Evolutionary conservation across 805 yeast species (phyloP).

Genomic region (Candida yuanshanica): DNA sequence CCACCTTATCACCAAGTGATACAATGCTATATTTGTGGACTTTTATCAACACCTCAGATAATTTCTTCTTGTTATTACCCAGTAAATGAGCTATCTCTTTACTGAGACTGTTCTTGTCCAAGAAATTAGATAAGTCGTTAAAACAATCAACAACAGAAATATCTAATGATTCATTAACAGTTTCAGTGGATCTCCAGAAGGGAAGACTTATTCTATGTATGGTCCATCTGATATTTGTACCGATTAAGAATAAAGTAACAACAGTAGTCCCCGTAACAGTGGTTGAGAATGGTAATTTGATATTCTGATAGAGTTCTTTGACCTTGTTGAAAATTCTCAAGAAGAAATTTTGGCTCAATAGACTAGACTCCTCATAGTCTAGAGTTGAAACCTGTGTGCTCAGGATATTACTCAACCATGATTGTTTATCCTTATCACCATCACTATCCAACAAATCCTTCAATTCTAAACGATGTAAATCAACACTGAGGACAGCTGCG

Average conservation of each 20-base stretch:
- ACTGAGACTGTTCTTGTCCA: constrained; percentile 17
- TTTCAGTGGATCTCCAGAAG: background rate
- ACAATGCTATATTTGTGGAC: constrained; percentile 26
- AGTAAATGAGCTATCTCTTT: constrained; percentile 14
- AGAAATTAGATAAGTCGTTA: constrained; percentile 7
- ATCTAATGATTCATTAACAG: background rate
- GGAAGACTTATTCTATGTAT: constrained; percentile 13
- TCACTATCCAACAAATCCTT: constrained; percentile 39
- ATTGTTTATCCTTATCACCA: constrained; percentile 1
- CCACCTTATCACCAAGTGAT: background rate
- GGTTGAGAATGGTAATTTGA: constrained; percentile 33
- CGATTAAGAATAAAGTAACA: constrained; percentile 23
- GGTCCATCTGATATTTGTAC: constrained; percentile 32
- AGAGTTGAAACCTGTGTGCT: background rate
- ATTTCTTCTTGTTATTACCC: constrained; percentile 4
- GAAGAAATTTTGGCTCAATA: background rate
- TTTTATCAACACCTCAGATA: constrained; percentile 11
- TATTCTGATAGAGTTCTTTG: constrained; percentile 16
- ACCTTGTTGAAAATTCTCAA: background rate
- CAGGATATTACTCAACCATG: constrained; percentile 6
- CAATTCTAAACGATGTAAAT: constrained; percentile 56
- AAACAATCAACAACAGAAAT: background rate
- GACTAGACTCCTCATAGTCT: constrained; percentile 1
- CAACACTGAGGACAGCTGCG: constrained; percentile 60
- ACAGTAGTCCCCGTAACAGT: constrained; percentile 27